These are phyloP conservation scores for Euphorbia lathyris DNA, from an alignment of 345 rosid genomes.

Conservation along the genomic window DNA sequence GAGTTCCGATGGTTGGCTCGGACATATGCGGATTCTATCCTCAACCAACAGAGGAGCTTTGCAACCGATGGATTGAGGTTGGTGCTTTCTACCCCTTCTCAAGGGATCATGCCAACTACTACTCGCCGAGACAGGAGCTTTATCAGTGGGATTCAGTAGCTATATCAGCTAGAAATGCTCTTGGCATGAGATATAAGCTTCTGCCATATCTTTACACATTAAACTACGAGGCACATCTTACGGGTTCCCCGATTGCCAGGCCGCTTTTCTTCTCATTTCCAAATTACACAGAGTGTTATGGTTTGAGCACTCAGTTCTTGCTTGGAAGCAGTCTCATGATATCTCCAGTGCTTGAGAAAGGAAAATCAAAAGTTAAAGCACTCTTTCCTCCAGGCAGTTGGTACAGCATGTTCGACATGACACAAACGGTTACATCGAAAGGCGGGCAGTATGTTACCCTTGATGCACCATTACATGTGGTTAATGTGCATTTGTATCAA, in stretches of 20 bases:
- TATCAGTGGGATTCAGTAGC: conserved; percentile 91
- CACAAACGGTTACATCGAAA: conserved; percentile 46
- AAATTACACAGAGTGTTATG: conserved; percentile 53
- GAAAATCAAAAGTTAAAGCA: conserved; percentile 62
- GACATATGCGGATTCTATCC: conserved; percentile 97
- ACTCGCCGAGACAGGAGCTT: conserved; percentile 95
- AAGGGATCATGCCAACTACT: conserved; percentile 87
- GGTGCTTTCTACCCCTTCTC: conserved; percentile 97
- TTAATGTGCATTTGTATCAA: conserved; percentile 83
- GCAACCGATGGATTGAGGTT: conserved; percentile 95
- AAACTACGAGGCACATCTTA: conserved; percentile 67
- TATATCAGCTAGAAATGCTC: conserved; percentile 81
- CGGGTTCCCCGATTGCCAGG: conserved; percentile 84
- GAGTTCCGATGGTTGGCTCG: conserved; percentile 96
- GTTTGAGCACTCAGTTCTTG: conserved; percentile 85
- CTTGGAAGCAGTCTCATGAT: conserved; percentile 83
- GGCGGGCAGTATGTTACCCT: conserved; percentile 55
- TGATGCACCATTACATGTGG: conserved; percentile 69
- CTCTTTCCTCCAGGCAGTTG: conserved; percentile 90
- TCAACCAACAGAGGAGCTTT: conserved; percentile 85
- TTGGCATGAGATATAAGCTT: conserved; percentile 88
- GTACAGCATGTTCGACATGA: conserved; percentile 82
- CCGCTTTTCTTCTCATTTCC: conserved; percentile 99
- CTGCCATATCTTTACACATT: conserved; percentile 86
- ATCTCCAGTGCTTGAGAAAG: conserved; percentile 87